Percentiles rank a stretch among this genome's conserved stretches.
Evolutionary conservation across 768 basidiomycete species (phyloP).

Genomic region (Boletus sensibilis): DNA sequence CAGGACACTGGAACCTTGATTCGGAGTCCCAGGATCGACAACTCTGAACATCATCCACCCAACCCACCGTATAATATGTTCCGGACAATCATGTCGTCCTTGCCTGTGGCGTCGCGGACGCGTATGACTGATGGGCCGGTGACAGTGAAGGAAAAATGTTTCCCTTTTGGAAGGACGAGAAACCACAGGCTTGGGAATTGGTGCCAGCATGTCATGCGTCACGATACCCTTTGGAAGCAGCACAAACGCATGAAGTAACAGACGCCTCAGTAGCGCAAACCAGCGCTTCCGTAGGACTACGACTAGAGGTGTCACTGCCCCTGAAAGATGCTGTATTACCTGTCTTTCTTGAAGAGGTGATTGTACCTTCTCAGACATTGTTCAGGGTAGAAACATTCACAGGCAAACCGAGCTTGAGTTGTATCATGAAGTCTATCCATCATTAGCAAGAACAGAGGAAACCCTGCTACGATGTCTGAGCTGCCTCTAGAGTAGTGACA

Average conservation of each 20-base stretch:
- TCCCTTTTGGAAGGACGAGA: too few species aligned
- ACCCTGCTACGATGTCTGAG: conserved; percentile 9
- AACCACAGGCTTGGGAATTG: background rate
- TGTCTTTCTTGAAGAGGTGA: background rate
- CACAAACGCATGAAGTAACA: background rate
- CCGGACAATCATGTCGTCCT: background rate
- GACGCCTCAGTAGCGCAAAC: background rate
- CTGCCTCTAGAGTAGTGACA: conserved; percentile 12
- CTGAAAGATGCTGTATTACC: background rate
- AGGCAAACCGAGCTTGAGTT: background rate
- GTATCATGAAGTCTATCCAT: conserved; percentile 3
- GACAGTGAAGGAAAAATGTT: too few species aligned
- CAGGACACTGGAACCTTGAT: background rate
- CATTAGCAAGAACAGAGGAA: background rate
- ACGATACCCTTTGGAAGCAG: background rate
- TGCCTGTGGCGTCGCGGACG: background rate
- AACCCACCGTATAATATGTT: background rate
- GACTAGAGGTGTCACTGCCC: background rate
- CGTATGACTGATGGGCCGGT: background rate
- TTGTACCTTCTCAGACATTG: background rate
- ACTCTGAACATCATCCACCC: background rate
- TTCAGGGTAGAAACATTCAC: background rate
- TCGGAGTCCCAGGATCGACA: too few species aligned
- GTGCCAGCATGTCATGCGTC: background rate
- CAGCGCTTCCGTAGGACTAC: background rate